These are phyloP conservation scores for Naganishia sp. DNA, from an alignment of 1,284 basidiomycete species.

Conservation along the genomic window DNA sequence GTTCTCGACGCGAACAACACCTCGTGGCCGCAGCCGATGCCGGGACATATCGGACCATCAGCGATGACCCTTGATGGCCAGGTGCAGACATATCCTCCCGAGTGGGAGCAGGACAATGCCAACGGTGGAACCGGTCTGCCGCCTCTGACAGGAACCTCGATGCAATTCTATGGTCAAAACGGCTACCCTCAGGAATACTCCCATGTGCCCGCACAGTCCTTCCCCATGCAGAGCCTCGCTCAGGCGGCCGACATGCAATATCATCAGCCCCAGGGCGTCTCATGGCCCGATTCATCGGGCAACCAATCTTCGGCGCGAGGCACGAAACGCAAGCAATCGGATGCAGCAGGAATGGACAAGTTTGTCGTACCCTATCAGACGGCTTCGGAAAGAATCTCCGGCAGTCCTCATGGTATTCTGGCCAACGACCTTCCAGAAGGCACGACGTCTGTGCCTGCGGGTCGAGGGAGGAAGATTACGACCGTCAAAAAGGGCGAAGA, in stretches of 20 bases:
- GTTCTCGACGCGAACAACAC: constrained; percentile 10
- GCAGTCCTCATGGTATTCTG: constrained; percentile 24
- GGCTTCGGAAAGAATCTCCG: constrained; percentile 24
- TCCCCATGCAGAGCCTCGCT: constrained; percentile 24
- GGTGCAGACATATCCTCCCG: constrained; percentile 13
- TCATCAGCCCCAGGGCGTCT: constrained; percentile 4
- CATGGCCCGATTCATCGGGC: constrained; percentile 7
- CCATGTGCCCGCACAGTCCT: constrained; percentile 1
- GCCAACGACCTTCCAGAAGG: constrained; percentile 13
- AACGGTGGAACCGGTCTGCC: constrained; percentile 3
- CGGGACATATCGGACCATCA: constrained; percentile 7
- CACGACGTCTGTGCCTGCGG: constrained; percentile 19
- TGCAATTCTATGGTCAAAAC: constrained; percentile 26
- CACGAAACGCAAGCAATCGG: constrained; percentile 22
- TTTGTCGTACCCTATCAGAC: constrained; percentile 24
- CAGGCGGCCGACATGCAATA: constrained; percentile 27
- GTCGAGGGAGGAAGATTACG: constrained; percentile 23
- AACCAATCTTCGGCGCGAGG: constrained; percentile 8
- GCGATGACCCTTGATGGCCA: constrained; percentile 9
- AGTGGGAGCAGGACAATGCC: constrained; percentile 17
- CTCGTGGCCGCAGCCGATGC: constrained; percentile 8
- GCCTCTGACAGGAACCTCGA: constrained; percentile 13
- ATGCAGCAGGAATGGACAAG: constrained; percentile 5
- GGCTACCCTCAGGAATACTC: constrained; percentile 24
- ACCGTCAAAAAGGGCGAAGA: constrained; percentile 25